Conservation (phyloP, 768 basidiomycete species). For the Leccinellum luteum region DNA sequence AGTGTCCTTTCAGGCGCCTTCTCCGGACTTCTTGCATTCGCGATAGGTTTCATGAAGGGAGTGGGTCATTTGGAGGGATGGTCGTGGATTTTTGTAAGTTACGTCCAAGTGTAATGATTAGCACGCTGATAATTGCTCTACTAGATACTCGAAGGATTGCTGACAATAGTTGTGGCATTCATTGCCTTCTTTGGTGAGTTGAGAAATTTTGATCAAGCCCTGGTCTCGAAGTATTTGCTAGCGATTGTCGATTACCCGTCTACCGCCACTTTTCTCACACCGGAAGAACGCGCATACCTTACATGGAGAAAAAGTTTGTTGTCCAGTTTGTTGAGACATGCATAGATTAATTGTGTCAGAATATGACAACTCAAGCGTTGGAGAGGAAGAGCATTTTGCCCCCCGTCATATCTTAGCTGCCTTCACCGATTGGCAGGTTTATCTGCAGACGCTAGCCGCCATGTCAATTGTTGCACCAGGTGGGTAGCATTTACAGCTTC, state of each 20-base stretch:
- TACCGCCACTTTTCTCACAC: conserved; percentile 16
- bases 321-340: conserved; percentile 31
- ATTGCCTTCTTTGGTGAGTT: conserved; percentile 49
- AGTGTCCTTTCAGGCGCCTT: conserved; percentile 42
- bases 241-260: conserved; percentile 53
- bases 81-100: conserved; percentile 66
- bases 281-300: conserved; percentile 17
- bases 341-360: conserved; percentile 48
- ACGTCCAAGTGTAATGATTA: not conserved
- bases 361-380: conserved; percentile 28
- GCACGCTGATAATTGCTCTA: not conserved
- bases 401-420: conserved; percentile 51
- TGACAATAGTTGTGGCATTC: conserved; percentile 55
- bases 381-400: conserved; percentile 54
- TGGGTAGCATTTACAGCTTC: conserved; percentile 33
- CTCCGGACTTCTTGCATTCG: conserved; percentile 57
- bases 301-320: conserved; percentile 20
- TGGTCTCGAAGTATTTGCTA: conserved; percentile 15
- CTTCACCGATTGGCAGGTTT: conserved; percentile 62
- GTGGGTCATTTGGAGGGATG: conserved; percentile 48
- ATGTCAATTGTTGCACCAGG: conserved; percentile 58
- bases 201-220: not conserved
- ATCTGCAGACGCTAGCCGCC: conserved; percentile 5
- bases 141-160: conserved; percentile 40
- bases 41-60: conserved; percentile 51